Percentiles rank a stretch among this genome's conserved stretches.
phyloP scores from a whole-genome alignment of 441 rosid species.

The Pelargonium cotyledonis region DNA sequence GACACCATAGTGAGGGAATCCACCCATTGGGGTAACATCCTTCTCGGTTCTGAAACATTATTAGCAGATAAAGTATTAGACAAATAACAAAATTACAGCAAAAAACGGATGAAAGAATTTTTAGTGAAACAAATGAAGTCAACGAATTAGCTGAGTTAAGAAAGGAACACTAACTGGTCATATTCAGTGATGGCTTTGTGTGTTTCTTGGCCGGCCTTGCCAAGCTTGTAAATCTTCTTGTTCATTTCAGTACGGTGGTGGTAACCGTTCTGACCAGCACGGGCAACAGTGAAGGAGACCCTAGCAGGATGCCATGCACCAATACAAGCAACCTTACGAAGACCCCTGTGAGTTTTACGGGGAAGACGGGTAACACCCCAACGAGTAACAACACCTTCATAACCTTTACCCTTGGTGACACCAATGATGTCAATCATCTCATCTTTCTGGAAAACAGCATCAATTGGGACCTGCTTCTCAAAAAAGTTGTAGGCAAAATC shows the following conservation, averaged over 20 bases:
- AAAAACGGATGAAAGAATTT: too few species aligned
- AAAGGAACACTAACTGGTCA: conserved; percentile 53
- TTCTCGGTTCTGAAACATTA: conserved; percentile 43
- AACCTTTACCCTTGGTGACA: conserved; percentile 90
- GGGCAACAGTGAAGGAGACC: conserved; percentile 86
- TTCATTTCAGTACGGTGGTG: conserved; percentile 91
- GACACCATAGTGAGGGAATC: conserved; percentile 58
- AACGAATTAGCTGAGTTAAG: too few species aligned
- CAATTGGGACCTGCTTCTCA: conserved; percentile 79
- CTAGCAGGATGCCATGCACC: conserved; percentile 99
- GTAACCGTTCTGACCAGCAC: conserved; percentile 96
- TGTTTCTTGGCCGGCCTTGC: conserved; percentile 62
- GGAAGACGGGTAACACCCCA: conserved; percentile 98
- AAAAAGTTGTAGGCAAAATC: conserved; percentile 77
- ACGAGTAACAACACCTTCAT: conserved; percentile 89
- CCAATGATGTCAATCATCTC: conserved; percentile 88
- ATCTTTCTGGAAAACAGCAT: conserved; percentile 83
- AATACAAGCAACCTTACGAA: conserved; percentile 89
- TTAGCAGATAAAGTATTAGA: not conserved
- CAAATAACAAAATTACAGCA: not conserved
- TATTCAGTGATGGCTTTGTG: conserved; percentile 66
- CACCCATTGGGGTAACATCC: conserved; percentile 55
- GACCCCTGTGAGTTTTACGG: conserved; percentile 92
- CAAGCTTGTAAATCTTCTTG: conserved; percentile 79
- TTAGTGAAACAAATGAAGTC: too few species aligned